phyloP scores from a whole-genome alignment of 345 rosid genomes.

The Brassica nigra region DNA sequence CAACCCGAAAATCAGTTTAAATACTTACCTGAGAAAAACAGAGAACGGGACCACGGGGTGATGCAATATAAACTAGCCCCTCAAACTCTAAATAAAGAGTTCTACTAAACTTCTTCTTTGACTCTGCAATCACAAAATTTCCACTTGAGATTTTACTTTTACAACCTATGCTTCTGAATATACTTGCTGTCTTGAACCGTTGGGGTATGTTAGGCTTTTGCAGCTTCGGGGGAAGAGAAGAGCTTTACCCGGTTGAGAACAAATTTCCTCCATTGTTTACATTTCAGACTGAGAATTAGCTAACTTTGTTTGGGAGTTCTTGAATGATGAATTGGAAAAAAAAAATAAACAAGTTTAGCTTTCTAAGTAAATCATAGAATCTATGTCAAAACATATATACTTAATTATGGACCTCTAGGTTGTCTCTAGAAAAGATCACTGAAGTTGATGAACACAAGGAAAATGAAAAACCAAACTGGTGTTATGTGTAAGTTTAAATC shows the following conservation, averaged over 20 bases:
- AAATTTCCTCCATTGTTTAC: background rate
- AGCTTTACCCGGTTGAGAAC: background rate
- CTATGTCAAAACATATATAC: background rate
- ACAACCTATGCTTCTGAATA: background rate
- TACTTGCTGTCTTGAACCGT: background rate
- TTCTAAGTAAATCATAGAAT: background rate
- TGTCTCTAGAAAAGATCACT: background rate
- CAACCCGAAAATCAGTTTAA: background rate
- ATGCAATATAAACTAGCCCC: background rate
- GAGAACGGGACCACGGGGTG: background rate
- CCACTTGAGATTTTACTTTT: background rate
- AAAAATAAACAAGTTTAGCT: background rate
- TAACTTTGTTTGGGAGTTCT: background rate
- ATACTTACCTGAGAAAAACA: background rate
- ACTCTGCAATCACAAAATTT: background rate
- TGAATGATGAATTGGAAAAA: background rate
- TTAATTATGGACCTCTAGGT: background rate
- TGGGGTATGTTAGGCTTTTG: background rate
- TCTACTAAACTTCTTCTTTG: background rate
- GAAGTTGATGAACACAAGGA: background rate
- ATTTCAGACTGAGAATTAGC: background rate
- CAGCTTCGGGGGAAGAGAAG: background rate
- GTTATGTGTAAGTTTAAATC: background rate
- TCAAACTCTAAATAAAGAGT: background rate
- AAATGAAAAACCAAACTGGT: background rate